Base-by-base conservation (phyloP, 148 eudicot genomes). In the Vaccinium vitisidaea region DNA sequence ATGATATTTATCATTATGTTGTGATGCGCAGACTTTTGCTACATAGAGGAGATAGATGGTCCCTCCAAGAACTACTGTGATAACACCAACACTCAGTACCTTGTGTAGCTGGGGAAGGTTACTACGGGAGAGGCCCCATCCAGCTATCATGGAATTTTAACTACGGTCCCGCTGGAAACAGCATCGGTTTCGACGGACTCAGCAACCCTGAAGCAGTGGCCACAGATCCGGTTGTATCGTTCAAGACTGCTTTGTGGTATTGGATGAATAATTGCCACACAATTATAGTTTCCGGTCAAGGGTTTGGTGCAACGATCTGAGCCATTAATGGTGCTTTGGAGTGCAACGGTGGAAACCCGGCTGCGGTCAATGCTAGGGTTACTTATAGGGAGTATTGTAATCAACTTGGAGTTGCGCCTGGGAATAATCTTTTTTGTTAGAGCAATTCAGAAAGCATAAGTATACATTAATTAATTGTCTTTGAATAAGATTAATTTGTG, bases 41-140 rank as follows among this genome's bases (percentile, higher is more conserved):
- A 81, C 48, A 91, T 76, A 84, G 91, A 90, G 25, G 95, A 93
- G 89, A 74, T 79, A 4, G 55, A 85, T n/a, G 90, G 89, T 25
- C 46, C 83, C 21, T 27, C 84, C 0, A 52, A 58, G 32, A 79
- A 84, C 71, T 91, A 87, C 69, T 92, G 93, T 6, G 86, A 88
- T 13, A 16, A 71, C 16, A 71, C 4, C 15, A 61, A 32, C 30
- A 77, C 85, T 25, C 83, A 87, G 65, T 92, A 89, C 77, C 94
- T 2, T 93, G 93, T 63, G 80, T 23, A 2, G 9, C 86, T 0
- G 79, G 79, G 67, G 83, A 88, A 86, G 80, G 71, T 27, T 93
- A 93, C 89, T 90, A 88, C 80, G 94, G 94, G 1, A 82, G 94
- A 86, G 96, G 93, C 18, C 96, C 96, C 0, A 83, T 93, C 69